phyloP scores from a whole-genome alignment of 805 yeast genomes.

The Cephaloascus albidus region DNA sequence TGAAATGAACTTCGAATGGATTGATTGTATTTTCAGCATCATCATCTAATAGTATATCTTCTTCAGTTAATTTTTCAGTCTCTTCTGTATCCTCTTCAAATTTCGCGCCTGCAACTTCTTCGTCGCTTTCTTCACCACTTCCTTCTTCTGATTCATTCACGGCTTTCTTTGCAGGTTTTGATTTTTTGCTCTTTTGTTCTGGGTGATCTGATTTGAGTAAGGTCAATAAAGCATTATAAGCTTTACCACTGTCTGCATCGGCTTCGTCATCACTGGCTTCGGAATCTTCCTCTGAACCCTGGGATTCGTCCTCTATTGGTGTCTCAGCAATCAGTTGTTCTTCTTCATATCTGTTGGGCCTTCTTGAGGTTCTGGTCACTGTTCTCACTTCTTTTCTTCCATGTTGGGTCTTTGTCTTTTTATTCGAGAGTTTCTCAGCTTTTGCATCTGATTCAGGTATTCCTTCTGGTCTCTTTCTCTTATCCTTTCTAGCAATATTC shows the following conservation, averaged over 20 bases:
- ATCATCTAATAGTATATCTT: slow-evolving; percentile 23
- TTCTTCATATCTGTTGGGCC: too few species aligned
- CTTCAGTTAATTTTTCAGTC: slow-evolving; percentile 11
- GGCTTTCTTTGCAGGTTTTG: slow-evolving; percentile 17
- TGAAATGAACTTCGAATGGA: slow-evolving; percentile 75
- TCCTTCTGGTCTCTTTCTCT: not conserved
- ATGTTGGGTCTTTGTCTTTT: slow-evolving; percentile 17
- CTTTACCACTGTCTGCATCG: slow-evolving; percentile 25
- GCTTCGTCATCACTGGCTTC: slow-evolving; percentile 8
- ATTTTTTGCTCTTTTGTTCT: slow-evolving; percentile 6
- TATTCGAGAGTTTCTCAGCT: not conserved
- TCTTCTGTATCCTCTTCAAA: slow-evolving; percentile 10
- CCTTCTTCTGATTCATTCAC: slow-evolving; percentile 12
- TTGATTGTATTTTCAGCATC: slow-evolving; percentile 38
- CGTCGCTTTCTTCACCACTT: slow-evolving; percentile 11
- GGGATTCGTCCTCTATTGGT: slow-evolving; percentile 8
- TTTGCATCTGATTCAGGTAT: not conserved
- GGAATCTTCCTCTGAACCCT: slow-evolving; percentile 6
- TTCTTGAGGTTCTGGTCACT: slow-evolving; percentile 45
- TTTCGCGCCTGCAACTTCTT: slow-evolving; percentile 14
- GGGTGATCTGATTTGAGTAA: slow-evolving; percentile 41
- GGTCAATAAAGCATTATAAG: slow-evolving; percentile 61
- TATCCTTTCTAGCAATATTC: not conserved
- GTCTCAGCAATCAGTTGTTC: slow-evolving; percentile 1
- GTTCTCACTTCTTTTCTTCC: slow-evolving; percentile 59